Conservation (phyloP, 352 stramenopile genomes). For the Globisporangium abappressorium region DNA sequence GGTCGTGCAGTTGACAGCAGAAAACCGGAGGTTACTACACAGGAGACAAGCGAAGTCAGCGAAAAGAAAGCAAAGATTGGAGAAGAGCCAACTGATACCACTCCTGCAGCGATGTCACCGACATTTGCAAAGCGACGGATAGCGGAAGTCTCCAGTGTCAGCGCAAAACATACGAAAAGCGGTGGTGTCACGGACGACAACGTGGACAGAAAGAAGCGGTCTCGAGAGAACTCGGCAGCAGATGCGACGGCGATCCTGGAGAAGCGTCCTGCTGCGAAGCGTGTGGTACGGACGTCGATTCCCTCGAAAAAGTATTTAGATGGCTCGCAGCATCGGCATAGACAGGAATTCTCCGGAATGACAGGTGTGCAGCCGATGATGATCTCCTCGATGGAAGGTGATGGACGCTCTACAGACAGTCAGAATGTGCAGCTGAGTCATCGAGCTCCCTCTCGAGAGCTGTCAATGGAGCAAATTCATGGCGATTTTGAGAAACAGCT, state of each 20-base stretch:
- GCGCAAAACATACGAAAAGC: constrained; percentile 5
- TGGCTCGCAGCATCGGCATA: constrained; percentile 26
- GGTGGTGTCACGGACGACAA: constrained; percentile 13
- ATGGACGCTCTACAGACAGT: not conserved
- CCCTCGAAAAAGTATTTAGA: constrained; percentile 51
- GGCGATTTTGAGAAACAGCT: constrained; percentile 46
- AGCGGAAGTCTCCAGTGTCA: not conserved
- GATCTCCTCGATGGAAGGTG: not conserved
- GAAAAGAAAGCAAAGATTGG: not conserved
- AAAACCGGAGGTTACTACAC: not conserved
- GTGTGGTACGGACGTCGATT: constrained; percentile 34
- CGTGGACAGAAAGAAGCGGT: constrained; percentile 19
- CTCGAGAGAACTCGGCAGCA: constrained; percentile 9
- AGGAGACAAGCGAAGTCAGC: not conserved
- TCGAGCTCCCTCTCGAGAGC: constrained; percentile 17
- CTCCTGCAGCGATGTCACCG: not conserved
- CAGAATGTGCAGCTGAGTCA: not conserved
- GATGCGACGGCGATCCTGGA: constrained; percentile 11
- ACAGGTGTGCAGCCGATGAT: constrained; percentile 3
- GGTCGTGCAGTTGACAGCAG: not conserved
- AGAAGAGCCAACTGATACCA: not conserved
- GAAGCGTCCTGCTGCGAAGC: constrained; percentile 15
- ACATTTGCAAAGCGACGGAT: not conserved
- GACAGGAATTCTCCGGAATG: constrained; percentile 21
- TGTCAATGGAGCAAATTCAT: constrained; percentile 20